A percentile compares a stretch with the other conserved stretches of the same genome.
These are phyloP conservation scores for Myrmaecium sp. DNA, from an alignment of 2,329 filamentous ascomycete genomes.

Conservation along the genomic window DNA sequence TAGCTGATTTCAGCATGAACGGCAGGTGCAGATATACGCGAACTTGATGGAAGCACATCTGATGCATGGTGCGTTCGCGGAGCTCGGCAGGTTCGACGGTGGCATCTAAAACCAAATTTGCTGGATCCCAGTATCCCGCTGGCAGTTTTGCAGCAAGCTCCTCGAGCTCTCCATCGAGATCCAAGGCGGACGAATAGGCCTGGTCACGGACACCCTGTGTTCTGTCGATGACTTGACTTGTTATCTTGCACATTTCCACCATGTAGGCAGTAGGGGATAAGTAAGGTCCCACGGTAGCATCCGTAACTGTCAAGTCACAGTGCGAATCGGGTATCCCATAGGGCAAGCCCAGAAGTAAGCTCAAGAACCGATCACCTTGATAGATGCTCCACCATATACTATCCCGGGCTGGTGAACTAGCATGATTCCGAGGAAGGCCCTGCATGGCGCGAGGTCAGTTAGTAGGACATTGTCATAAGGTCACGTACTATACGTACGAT, in stretches of 20 bases:
- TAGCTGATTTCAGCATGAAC: constrained; percentile 22
- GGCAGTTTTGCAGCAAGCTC: constrained; percentile 20
- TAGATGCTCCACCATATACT: constrained; percentile 24
- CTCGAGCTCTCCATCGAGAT: constrained; percentile 27
- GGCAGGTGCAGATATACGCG: constrained; percentile 28
- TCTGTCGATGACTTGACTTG: constrained; percentile 27
- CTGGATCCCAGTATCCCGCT: constrained; percentile 21
- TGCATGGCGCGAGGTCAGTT: constrained; percentile 4
- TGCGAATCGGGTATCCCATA: constrained; percentile 24
- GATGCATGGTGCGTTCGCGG: constrained; percentile 22
- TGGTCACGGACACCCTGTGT: constrained; percentile 20
- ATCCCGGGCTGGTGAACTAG: constrained; percentile 15
- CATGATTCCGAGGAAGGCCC: constrained; percentile 22
- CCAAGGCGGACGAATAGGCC: constrained; percentile 21
- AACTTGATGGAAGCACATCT: constrained; percentile 28
- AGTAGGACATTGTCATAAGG: not conserved
- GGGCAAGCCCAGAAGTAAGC: constrained; percentile 37
- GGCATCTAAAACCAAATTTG: constrained; percentile 11
- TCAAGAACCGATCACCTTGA: constrained; percentile 32
- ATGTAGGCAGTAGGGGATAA: constrained; percentile 15
- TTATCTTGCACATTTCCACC: constrained; percentile 20
- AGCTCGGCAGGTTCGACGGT: constrained; percentile 18
- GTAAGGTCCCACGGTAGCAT: constrained; percentile 11
- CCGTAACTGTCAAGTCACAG: constrained; percentile 17
- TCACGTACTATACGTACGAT: constrained; percentile 24